Base-by-base conservation (phyloP, 345 rosid genomes). In the Leavenworthia alabamica region DNA sequence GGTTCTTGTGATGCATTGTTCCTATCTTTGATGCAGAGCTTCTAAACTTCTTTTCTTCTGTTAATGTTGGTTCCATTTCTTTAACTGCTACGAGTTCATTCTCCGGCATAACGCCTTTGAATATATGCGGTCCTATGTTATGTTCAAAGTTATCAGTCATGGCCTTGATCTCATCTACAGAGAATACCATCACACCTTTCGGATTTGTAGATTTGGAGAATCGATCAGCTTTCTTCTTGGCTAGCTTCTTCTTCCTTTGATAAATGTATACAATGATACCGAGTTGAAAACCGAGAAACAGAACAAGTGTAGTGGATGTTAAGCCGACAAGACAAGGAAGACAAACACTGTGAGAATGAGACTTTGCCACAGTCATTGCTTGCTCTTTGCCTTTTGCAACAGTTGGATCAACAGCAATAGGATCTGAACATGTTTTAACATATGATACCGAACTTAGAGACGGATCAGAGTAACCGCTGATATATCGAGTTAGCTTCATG, bases 1-100 rank as follows among this genome's bases (percentile, higher is more conserved):
- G 75, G 64, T 86, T 76, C 73, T 76, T 83, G 79, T 89, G 97
- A 73, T 86, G 84, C 72, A 86, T 89, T 78, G 77, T 79, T 64
- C 92, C 86, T 33, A 84, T 68, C 80, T 74, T 86, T 19, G 83
- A 74, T 42, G 85, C 83, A 15, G 79, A 76, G 75, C 80, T 74
- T 52, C 95, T 72, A 15, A 86, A 89, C 70, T 79, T 86, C 59
- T 87, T 83, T 43, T 83, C 88, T 33, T 72, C 86, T 8, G 70
- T 70, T 3, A 68, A 48, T 13, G 74, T 52, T 0, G 15, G 28
- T 41, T 80, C 83, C 73, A 89, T 56, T 71, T 84, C 77, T 67
- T 80, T 84, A 32, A 89, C 68, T 4, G 72, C 81, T 7, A 84
- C 88, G 5, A 64, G 75, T 33, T 75, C 83, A 39, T 77, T 78